Base-by-base conservation (phyloP, 306 rosid species). In the Fragaria ananassa region DNA sequence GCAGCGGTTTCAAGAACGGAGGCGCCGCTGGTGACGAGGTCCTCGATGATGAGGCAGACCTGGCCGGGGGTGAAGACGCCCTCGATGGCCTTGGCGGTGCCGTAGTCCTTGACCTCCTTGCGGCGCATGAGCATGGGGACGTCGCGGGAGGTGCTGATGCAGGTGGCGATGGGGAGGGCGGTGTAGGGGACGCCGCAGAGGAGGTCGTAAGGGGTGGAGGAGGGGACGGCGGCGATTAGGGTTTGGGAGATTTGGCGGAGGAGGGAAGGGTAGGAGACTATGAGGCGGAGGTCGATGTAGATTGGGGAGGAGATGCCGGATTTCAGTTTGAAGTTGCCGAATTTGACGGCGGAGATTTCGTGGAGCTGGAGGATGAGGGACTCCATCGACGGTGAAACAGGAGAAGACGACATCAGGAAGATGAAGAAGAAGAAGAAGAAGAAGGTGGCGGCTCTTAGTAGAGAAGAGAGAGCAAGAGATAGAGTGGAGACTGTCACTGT, bases 161-260 rank as follows among this genome's bases (percentile, higher is more conserved):
- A 86, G 29, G 98, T 94, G 44, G 98, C 97, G 50, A 94, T 94
- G 50, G 97, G 97, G 71, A 94, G 89, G 51, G 96, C 97, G 7
- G 96, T 91, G 85, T 91, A 91, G 34, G 98, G 97, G 51, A 94
- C 97, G 41, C 98, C 97, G 14, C 98, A 90, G 25, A 94, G 85
- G 39, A 92, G 80, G 75, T 90, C 95, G 79, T 79, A 88, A 18
- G 79, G 61, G 42, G 96, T 75, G 37, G 91, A 81, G 42, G 83
- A 5, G 13, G 97, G 87, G 41, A 90, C 87, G 10, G 92, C 81
- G 57, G 94, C 71, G 75, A 94, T 84, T 27, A 89, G 84, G 76
- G 91, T 90, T 80, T 89, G 80, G 70, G 97, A 91, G 85, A 94
- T 90, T 85, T 86, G 84, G 68, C 72, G 78, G 78, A 94, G 97